Conservation (phyloP, 768 basidiomycete species). For the Boletus vinaceobasis region DNA sequence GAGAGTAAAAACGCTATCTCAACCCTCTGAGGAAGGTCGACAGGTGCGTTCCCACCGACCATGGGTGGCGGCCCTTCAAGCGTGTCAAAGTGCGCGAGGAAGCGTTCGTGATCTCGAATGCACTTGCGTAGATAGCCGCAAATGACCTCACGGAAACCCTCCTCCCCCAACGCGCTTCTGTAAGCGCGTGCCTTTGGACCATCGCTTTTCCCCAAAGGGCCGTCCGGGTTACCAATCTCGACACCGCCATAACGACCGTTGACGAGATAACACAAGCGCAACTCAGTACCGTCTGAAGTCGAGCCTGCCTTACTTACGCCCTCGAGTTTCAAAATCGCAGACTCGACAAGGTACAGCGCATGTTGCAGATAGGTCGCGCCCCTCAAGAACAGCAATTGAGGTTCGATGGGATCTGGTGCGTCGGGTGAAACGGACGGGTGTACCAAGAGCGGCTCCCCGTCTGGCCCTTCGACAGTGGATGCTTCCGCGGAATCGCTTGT, state of each 20-base stretch:
- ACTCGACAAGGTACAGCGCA: conserved; percentile 71
- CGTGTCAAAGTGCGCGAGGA: conserved; percentile 78
- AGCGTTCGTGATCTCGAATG: conserved; percentile 82
- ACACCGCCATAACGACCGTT: conserved; percentile 80
- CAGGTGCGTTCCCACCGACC: conserved; percentile 11
- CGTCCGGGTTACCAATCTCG: conserved; percentile 78
- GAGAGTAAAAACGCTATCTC: conserved; percentile 68
- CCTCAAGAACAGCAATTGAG: conserved; percentile 78
- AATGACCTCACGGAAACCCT: conserved; percentile 59
- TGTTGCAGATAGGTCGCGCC: conserved; percentile 83
- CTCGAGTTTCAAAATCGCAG: conserved; percentile 67
- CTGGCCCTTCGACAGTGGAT: conserved; percentile 41
- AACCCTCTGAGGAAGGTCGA: conserved; percentile 48
- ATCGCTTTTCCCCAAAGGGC: conserved; percentile 60
- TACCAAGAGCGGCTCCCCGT: conserved; percentile 50
- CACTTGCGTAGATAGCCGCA: conserved; percentile 61
- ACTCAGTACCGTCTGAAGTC: conserved; percentile 62
- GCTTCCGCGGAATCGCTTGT: conserved; percentile 48
- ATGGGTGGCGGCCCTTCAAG: conserved; percentile 44
- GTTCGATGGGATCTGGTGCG: conserved; percentile 85
- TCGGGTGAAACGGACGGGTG: conserved; percentile 74
- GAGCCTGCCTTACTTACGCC: conserved; percentile 56
- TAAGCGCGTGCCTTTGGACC: conserved; percentile 66
- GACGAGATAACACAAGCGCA: conserved; percentile 72
- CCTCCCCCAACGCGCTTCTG: conserved; percentile 51